phyloP scores from a whole-genome alignment of 495 filamentous ascomycete species.

The Aspergillus baeticus region DNA sequence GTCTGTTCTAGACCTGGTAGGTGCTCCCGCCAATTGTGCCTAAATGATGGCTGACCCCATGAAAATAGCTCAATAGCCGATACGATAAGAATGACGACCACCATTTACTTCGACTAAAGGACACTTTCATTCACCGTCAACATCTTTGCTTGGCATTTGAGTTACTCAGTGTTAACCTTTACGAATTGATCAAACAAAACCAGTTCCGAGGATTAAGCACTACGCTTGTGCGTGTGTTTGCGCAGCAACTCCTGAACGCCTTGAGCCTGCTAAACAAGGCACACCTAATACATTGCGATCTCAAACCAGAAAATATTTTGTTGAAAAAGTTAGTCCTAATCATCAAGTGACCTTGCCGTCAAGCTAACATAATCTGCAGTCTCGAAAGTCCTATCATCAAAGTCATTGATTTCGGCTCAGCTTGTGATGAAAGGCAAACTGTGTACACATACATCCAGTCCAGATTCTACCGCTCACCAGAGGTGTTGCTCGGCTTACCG shows the following conservation, averaged over 20 bases:
- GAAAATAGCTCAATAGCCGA: slow-evolving; percentile 83
- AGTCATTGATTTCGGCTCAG: slow-evolving; percentile 99
- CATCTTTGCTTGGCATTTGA: slow-evolving; percentile 98
- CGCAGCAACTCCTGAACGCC: slow-evolving; percentile 92
- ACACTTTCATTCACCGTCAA: slow-evolving; percentile 97
- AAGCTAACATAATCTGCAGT: slow-evolving; percentile 36
- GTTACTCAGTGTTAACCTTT: slow-evolving; percentile 94
- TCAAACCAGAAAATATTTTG: slow-evolving; percentile 98
- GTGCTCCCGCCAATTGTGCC: slow-evolving; percentile 22
- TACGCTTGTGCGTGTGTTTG: slow-evolving; percentile 96
- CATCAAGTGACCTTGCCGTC: no score
- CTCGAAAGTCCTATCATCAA: slow-evolving; percentile 99
- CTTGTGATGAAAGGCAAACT: slow-evolving; percentile 96
- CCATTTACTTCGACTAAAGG: slow-evolving; percentile 91
- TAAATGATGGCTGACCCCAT: slow-evolving; percentile 24
- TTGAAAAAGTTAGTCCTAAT: slow-evolving; percentile 75
- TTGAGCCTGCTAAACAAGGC: slow-evolving; percentile 94
- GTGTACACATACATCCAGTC: slow-evolving; percentile 99
- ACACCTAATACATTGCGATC: slow-evolving; percentile 94
- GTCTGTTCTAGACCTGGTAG: slow-evolving; percentile 92
- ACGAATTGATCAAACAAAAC: slow-evolving; percentile 99
- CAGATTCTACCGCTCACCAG: slow-evolving; percentile 95
- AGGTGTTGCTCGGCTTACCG: slow-evolving; percentile 90
- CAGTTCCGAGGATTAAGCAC: slow-evolving; percentile 98
- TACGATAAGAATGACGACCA: slow-evolving; percentile 99